phyloP scores from a whole-genome alignment of 192 early-diverging fungal genomes.

The Coemansia sp. region DNA sequence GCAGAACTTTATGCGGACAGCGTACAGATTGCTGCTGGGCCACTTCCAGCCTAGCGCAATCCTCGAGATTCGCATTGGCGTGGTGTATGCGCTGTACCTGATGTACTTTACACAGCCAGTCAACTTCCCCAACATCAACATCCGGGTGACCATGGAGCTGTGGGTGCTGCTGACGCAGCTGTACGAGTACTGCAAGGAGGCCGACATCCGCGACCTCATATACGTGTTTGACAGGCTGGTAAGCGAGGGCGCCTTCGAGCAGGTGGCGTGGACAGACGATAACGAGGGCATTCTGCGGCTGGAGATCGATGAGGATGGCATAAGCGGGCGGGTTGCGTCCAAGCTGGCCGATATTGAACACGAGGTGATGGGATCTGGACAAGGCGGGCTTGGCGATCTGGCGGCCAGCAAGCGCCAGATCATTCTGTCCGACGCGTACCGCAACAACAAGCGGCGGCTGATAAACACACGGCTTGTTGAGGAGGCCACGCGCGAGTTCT shows the following conservation, averaged over 20 bases:
- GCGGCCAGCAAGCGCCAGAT: conserved; percentile 48
- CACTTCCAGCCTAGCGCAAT: conserved; percentile 46
- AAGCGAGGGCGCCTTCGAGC: conserved; percentile 53
- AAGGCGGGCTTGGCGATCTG: conserved; percentile 43
- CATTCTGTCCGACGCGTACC: conserved; percentile 36
- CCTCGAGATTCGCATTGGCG: conserved; percentile 55
- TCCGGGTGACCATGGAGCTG: conserved; percentile 56
- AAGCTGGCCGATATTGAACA: conserved; percentile 48
- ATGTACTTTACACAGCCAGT: conserved; percentile 63
- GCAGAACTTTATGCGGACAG: conserved; percentile 58
- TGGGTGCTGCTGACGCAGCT: conserved; percentile 50
- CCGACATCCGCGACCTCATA: conserved; percentile 48
- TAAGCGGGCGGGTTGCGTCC: conserved; percentile 27
- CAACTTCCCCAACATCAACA: conserved; percentile 53
- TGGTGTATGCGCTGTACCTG: conserved; percentile 59
- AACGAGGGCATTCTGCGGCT: conserved; percentile 49
- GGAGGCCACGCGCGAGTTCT: conserved; percentile 48
- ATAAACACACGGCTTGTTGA: conserved; percentile 38
- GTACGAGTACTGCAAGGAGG: conserved; percentile 52
- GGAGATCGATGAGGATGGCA: conserved; percentile 47
- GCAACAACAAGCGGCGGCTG: conserved; percentile 41
- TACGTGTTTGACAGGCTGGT: conserved; percentile 55
- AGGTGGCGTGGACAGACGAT: conserved; percentile 56
- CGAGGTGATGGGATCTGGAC: conserved; percentile 53
- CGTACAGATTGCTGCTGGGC: conserved; percentile 54